Percentiles rank a stretch among this genome's conserved stretches.
Evolutionary conservation across 2,329 filamentous ascomycete genomes (phyloP).

Genomic region (Geosmithia morbida): DNA sequence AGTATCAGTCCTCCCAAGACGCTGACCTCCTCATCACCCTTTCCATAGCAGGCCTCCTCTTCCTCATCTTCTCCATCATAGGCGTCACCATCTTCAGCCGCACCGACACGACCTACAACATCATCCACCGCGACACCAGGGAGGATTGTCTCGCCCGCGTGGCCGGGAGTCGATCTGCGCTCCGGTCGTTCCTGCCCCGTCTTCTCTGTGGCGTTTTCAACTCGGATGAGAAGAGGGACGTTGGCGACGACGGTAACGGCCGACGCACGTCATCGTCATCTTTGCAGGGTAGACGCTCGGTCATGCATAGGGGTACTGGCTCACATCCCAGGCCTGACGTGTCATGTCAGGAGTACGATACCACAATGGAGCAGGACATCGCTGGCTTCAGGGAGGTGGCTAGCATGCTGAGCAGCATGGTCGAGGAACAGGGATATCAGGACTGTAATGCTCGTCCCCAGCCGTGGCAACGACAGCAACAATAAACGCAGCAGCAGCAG

Average conservation of each 20-base stretch:
- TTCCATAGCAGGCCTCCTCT: slow-evolving; percentile 9
- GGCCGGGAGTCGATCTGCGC: slow-evolving; percentile 10
- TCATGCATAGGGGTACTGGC: no score
- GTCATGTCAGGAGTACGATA: no score
- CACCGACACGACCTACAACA: slow-evolving; percentile 9
- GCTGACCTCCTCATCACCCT: slow-evolving; percentile 9
- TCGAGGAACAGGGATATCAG: slow-evolving; percentile 20
- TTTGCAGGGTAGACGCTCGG: no score
- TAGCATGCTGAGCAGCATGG: slow-evolving; percentile 27
- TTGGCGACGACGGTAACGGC: no score
- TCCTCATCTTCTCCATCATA: slow-evolving; percentile 11
- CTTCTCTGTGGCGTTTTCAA: slow-evolving; percentile 11
- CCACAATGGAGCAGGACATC: slow-evolving; percentile 33
- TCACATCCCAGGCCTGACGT: no score
- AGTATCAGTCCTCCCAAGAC: slow-evolving; percentile 1
- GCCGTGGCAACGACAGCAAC: no score
- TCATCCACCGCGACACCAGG: slow-evolving; percentile 9
- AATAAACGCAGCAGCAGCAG: slow-evolving; percentile 8
- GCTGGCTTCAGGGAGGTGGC: slow-evolving; percentile 30
- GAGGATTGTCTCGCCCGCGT: slow-evolving; percentile 12
- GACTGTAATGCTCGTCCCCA: slow-evolving; percentile 6
- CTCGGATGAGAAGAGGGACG: no score
- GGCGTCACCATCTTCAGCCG: slow-evolving; percentile 9
- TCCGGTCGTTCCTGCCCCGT: slow-evolving; percentile 11
- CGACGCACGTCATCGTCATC: no score